phyloP scores from a whole-genome alignment of 1,284 basidiomycete genomes.

The Coniferiporia sulphurascens region DNA sequence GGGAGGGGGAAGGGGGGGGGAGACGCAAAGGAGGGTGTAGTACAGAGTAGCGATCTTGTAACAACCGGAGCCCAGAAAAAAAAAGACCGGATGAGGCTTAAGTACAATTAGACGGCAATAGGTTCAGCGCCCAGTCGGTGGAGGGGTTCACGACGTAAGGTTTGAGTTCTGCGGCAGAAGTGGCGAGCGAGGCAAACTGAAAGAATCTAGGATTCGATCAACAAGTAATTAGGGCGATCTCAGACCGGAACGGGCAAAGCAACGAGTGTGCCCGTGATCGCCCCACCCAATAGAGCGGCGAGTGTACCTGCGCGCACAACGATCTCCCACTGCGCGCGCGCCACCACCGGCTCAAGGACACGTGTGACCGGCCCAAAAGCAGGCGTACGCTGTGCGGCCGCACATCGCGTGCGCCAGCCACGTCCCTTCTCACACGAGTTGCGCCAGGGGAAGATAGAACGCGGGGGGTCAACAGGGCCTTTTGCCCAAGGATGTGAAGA shows the following conservation, averaged over 20 bases:
- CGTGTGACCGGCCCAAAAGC: conserved; percentile 68
- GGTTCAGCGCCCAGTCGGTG: too few species aligned
- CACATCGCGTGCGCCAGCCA: not conserved
- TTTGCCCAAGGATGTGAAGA: not conserved
- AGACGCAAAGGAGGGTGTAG: too few species aligned
- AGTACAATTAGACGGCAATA: too few species aligned
- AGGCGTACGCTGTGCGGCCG: conserved; percentile 27
- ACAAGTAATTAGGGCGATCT: too few species aligned
- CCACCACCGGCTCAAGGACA: conserved; percentile 63
- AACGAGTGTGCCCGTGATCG: conserved; percentile 14
- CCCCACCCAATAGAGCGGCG: conserved; percentile 29
- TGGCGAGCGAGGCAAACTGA: too few species aligned
- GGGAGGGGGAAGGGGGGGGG: too few species aligned
- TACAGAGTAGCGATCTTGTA: too few species aligned
- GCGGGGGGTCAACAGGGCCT: not conserved
- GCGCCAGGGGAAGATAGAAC: not conserved
- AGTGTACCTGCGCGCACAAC: conserved; percentile 40
- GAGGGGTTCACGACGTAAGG: too few species aligned
- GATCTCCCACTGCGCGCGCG: conserved; percentile 74
- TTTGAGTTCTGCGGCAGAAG: too few species aligned
- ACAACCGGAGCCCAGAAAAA: too few species aligned
- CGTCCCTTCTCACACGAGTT: not conserved
- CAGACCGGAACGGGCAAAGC: conserved; percentile 3
- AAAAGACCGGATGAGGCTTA: too few species aligned
- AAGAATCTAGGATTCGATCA: too few species aligned